Base-by-base conservation (phyloP, 140 eudicot species). In the Cichorium intybus region DNA sequence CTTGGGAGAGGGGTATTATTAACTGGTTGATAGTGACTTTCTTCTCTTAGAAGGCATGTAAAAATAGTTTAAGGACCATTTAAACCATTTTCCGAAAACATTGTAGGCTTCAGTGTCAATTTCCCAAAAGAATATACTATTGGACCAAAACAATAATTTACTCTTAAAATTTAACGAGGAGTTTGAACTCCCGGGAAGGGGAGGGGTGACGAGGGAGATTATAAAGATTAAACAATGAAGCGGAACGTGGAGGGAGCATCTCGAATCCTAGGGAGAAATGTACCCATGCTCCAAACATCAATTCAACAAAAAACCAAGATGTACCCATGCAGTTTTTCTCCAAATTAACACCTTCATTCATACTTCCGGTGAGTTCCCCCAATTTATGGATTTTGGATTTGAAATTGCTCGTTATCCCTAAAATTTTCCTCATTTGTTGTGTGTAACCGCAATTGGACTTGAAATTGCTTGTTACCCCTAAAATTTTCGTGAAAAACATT, bases 191-290 rank as follows among this genome's bases (percentile, higher is more conserved):
- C 46, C 16, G 10, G 31, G 31, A 27, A 6, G 31, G 5, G 31
- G 5, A 6, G 31, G 46, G 46, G 46, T 3, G 49, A 20, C 0
- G 64, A 57, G 46, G 64, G 62, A 48, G 54, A 48, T 48, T 15
- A 10, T 35, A 35, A 39, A 28, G 26, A 7, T 63, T 26, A 27
- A 51, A 56, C 58, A 37, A 24, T 16, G 27, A 51, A 7, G 2
- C 18, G 74, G 35, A 65, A 79, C 82, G 87, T 82, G 95, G 86
- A 82, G 81, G 80, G 72, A 24, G 73, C 76, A 62, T 74, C 86
- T 71, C 74, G 66, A 79, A 57, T 65, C 69, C 56, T 72, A 85
- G 81, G 22, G 45, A 24, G 20, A 53, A 52, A 53, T 31, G 31
- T 43, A 69, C 65, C 56, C 27, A 47, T 29, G 7, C 52, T 16